phyloP scores from a whole-genome alignment of 768 basidiomycete species.

The Termitomyces bulborhizus region DNA sequence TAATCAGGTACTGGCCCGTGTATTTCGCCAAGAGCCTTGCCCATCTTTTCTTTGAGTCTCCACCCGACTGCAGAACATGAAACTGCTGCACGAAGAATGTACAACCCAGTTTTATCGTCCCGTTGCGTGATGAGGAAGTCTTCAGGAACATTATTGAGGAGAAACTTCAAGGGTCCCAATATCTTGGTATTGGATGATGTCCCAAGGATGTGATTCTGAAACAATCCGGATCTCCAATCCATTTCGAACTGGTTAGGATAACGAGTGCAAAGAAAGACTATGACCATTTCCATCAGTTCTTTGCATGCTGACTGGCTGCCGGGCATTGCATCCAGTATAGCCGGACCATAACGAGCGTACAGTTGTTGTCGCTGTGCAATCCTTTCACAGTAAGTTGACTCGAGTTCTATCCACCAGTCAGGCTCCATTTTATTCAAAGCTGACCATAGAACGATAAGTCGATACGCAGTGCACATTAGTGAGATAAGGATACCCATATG shows the following conservation, averaged over 20 bases:
- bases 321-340: constrained; percentile 39
- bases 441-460: constrained; percentile 8
- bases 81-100: constrained; percentile 39
- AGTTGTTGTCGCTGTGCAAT: constrained; percentile 36
- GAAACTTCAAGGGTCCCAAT: constrained; percentile 32
- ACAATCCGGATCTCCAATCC: constrained; percentile 25
- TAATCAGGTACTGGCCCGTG: constrained; percentile 45
- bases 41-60: constrained; percentile 42
- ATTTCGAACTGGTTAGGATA: constrained; percentile 48
- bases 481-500: constrained; percentile 34
- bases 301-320: constrained; percentile 39
- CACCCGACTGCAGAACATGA: constrained; percentile 44
- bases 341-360: constrained; percentile 30
- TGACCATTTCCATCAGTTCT: constrained; percentile 38
- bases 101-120: constrained; percentile 36
- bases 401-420: constrained; percentile 51
- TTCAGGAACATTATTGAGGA: constrained; percentile 47
- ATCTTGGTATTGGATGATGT: constrained; percentile 20
- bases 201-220: constrained; percentile 37
- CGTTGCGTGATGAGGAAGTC: constrained; percentile 40
- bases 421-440: constrained; percentile 44
- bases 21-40: constrained; percentile 38
- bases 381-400: constrained; percentile 41
- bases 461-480: background rate
- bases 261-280: constrained; percentile 50